Evolutionary conservation across 2,329 filamentous ascomycete species (phyloP).

Genomic region (Gliomastix tumulicola): DNA sequence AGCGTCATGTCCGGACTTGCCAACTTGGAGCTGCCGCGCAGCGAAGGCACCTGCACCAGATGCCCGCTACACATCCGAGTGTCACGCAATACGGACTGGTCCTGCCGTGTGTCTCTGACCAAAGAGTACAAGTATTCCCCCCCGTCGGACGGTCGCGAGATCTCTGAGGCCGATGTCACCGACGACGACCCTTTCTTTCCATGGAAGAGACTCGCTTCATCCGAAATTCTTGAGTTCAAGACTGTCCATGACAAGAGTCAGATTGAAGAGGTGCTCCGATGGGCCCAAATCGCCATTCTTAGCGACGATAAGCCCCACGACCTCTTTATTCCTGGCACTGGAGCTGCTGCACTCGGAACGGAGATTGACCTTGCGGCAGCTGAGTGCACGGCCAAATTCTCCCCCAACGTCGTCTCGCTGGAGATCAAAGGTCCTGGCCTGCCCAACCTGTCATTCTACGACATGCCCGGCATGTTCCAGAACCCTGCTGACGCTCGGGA

Average conservation of each 20-base stretch:
- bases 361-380: slow-evolving; percentile 25
- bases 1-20: slow-evolving; percentile 58
- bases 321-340: slow-evolving; percentile 46
- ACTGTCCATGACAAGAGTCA: slow-evolving; percentile 52
- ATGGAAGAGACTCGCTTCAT: slow-evolving; percentile 48
- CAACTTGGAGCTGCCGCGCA: slow-evolving; percentile 65
- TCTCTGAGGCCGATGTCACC: slow-evolving; percentile 40
- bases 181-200: slow-evolving; percentile 51
- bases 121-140: slow-evolving; percentile 54
- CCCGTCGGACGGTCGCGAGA: slow-evolving; percentile 21
- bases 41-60: slow-evolving; percentile 67
- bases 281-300: slow-evolving; percentile 71
- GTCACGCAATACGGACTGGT: slow-evolving; percentile 53
- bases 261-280: slow-evolving; percentile 61
- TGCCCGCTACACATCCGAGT: slow-evolving; percentile 78
- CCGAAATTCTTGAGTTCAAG: slow-evolving; percentile 51
- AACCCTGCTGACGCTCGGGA: slow-evolving; percentile 58
- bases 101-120: slow-evolving; percentile 60
- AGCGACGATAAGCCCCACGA: slow-evolving; percentile 53
- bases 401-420: slow-evolving; percentile 72
- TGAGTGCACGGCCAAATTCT: slow-evolving; percentile 58
- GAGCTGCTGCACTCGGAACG: slow-evolving; percentile 27
- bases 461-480: slow-evolving; percentile 76
- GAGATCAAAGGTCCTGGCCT: slow-evolving; percentile 67
- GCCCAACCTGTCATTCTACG: slow-evolving; percentile 74